Percentiles rank a stretch among this genome's conserved stretches.
Evolutionary conservation across 139 green algal genomes (phyloP).

Genomic region (Coelastrella sp.): DNA sequence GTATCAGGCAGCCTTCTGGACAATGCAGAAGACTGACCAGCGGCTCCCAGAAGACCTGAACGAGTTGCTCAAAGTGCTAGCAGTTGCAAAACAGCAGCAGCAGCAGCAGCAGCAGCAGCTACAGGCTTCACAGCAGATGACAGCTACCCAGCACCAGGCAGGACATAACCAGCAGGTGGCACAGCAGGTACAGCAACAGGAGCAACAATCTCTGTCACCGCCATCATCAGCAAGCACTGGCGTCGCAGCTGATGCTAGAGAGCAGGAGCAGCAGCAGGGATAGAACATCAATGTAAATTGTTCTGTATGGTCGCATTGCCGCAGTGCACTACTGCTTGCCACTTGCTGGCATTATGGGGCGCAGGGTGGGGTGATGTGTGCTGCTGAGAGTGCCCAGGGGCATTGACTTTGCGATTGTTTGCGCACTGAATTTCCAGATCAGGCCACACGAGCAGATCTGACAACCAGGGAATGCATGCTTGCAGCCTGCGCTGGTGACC

Average conservation of each 20-base stretch:
- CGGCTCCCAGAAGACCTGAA: conserved; percentile 36
- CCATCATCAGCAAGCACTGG: not conserved
- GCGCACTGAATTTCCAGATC: too few relatives aligned
- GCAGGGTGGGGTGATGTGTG: too few relatives aligned
- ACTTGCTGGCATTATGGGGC: too few relatives aligned
- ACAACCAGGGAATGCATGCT: too few relatives aligned
- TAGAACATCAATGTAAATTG: not conserved
- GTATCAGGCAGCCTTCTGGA: conserved; percentile 68
- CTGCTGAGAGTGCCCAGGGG: too few relatives aligned
- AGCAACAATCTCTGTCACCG: not conserved
- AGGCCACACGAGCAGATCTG: too few relatives aligned
- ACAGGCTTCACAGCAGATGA: not conserved
- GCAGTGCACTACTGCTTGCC: too few relatives aligned
- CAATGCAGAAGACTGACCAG: conserved; percentile 49
- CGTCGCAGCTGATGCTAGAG: not conserved
- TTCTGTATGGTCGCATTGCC: too few relatives aligned
- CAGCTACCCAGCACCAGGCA: too few relatives aligned
- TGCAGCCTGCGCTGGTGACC: too few relatives aligned
- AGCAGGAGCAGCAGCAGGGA: conserved; percentile 14
- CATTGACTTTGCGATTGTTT: too few relatives aligned
- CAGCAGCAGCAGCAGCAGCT: conserved; percentile 39
- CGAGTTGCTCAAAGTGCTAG: conserved; percentile 23
- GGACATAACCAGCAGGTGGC: not conserved
- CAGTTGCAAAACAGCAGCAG: conserved; percentile 22
- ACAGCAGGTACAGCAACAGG: not conserved